Evolutionary conservation across 495 filamentous ascomycete genomes (phyloP), one percentile per base, ranked within the genome.

Genomic region (Terfezia claveryi): DNA sequence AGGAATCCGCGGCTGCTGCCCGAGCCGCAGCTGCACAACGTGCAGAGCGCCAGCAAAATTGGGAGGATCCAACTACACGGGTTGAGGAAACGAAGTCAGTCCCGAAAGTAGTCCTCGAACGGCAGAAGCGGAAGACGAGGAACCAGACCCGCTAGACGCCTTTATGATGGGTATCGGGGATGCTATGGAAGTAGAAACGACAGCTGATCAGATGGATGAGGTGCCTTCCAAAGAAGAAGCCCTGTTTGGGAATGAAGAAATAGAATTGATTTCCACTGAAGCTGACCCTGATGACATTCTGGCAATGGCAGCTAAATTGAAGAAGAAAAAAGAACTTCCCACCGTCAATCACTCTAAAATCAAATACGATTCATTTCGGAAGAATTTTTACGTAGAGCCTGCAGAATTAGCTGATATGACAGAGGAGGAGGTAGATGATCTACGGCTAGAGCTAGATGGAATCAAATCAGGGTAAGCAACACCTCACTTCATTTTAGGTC

Each of bases 261-360:
- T 79, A 36, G 80, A 82, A 53, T 75, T 85, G 55, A 79, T 81
- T 23, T 80, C 85, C 2, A 74, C 85, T 14, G 82, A 82, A 46
- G 73, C 76, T 37, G 80, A 83, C 62, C 78, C 85, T 17, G 82
- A 92, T 54, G 80, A 89, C 62, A 84, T 94, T 60, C 75, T 94
- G 23, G 82, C 85, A 38, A 82, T 92, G 70, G 80, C 86, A 14
- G 84, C 76, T 49, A 95, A 93, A 64, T 67, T 73, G 56, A 85
- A 84, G 65, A 98, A 94, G 74, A 96, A 94, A 73, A 94, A 94
- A 66, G 91, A 99, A 58, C 80, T 96, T 11, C 88, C 89, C 8
- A 73, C 72, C 0, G 75, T 94, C 38, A 79, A 96, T 66, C 92
- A 95, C 68, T 70, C 72, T 44, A 95, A 94, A 66, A 67, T 87